phyloP scores from a whole-genome alignment of 1,139 yeast genomes.

The Geotrichum klebahnii region DNA sequence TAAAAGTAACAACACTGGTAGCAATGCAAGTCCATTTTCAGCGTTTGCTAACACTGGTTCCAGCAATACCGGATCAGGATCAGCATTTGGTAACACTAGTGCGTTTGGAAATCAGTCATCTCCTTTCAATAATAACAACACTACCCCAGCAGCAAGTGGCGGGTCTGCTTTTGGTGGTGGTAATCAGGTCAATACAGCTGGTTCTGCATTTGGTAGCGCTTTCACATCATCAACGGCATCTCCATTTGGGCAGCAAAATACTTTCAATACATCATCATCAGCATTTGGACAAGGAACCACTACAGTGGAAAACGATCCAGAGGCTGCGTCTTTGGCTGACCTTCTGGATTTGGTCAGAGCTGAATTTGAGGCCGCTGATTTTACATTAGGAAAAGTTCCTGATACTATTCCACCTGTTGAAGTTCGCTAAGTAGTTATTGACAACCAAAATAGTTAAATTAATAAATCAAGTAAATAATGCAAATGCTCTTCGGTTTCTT shows the following conservation, averaged over 20 bases:
- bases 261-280: conserved; percentile 15
- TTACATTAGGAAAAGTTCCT: conserved; percentile 67
- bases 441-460: background rate
- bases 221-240: conserved; percentile 14
- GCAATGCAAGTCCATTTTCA: no score
- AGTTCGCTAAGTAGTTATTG: conserved; percentile 39
- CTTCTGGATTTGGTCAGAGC: conserved; percentile 45
- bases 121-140: no score
- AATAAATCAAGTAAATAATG: background rate
- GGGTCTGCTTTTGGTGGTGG: conserved; percentile 12
- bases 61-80: no score
- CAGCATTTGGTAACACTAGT: conserved; percentile 24
- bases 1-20: no score
- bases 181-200: background rate
- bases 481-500: background rate
- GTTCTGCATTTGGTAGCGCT: background rate
- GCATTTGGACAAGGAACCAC: conserved; percentile 40
- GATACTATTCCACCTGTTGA: conserved; percentile 72
- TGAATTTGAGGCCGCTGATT: conserved; percentile 51
- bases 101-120: conserved; percentile 27
- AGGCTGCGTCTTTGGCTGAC: conserved; percentile 38
- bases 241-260: conserved; percentile 27
- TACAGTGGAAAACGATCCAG: conserved; percentile 36
- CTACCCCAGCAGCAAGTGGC: no score
- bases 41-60: no score